Evolutionary conservation across 2,329 filamentous ascomycete species (phyloP), one percentile per base, ranked within the genome.

Genomic region (Rasamsonia emersonii): DNA sequence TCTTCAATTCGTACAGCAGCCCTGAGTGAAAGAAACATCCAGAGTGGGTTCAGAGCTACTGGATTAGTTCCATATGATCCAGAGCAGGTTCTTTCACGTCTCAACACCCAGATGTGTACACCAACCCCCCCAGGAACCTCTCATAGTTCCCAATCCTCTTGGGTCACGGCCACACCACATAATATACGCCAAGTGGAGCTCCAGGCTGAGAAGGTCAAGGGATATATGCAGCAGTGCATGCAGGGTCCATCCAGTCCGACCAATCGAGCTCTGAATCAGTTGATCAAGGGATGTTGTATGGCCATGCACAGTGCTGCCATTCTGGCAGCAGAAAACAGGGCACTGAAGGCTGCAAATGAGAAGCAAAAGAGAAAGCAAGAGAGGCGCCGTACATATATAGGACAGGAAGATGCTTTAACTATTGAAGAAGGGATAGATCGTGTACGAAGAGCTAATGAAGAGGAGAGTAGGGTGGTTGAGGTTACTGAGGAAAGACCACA

Each of bases 311-410:
- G 10, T 21, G 18, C 30, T 26, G 29, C 21, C n/a, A 16, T 36
- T 27, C 24, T 36, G 5, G 30, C 18, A 23, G 18, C 32, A 16
- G 23, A 36, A 24, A 30, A 30, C 17, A 34, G 26, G 24, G 18
- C 28, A 28, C 11, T 37, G 34, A 18, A 26, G 16, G 24, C 35
- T 34, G 35, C 31, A 8, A 37, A 37, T 30, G 19, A 26, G 14
- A 37, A 34, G 17, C 13, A 37, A 25, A 37, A 37, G 35, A 17
- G 23, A 29, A 37, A 37, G 35, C 14, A n/a, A n/a, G n/a, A n/a
- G n/a, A n/a, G n/a, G n/a, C n/a, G n/a, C n/a, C n/a, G n/a, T n/a
- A n/a, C n/a, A n/a, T n/a, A n/a, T n/a, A n/a, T n/a, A n/a, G n/a
- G n/a, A n/a, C n/a, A n/a, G n/a, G n/a, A n/a, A n/a, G n/a, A n/a